phyloP scores from a whole-genome alignment of 2,329 filamentous ascomycete genomes.

The Xylaria sp. region DNA sequence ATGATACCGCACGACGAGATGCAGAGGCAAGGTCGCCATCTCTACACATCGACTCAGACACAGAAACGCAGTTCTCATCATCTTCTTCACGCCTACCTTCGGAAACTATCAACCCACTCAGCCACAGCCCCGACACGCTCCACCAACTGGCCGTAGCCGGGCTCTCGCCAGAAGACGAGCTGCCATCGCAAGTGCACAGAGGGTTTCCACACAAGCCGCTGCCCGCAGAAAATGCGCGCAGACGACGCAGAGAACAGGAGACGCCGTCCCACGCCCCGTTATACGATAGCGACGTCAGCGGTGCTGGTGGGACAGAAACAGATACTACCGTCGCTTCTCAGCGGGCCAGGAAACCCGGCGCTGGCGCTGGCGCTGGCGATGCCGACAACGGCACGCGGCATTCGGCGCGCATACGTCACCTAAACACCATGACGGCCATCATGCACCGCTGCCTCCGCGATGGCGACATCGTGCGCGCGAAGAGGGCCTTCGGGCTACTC shows the following conservation, averaged over 20 bases:
- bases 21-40: slow-evolving; percentile 20
- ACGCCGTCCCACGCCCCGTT: not conserved
- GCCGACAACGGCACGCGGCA: slow-evolving; percentile 27
- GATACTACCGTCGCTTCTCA: slow-evolving; percentile 14
- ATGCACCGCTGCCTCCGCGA: slow-evolving; percentile 77
- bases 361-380: too few species aligned
- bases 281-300: not conserved
- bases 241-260: not conserved
- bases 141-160: slow-evolving; percentile 65
- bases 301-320: slow-evolving; percentile 14
- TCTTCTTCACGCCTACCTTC: slow-evolving; percentile 44
- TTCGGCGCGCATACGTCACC: slow-evolving; percentile 62
- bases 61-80: slow-evolving; percentile 30
- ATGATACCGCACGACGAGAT: slow-evolving; percentile 10
- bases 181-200: slow-evolving; percentile 51
- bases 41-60: slow-evolving; percentile 17
- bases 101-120: slow-evolving; percentile 64
- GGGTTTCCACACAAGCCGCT: slow-evolving; percentile 64
- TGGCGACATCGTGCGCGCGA: slow-evolving; percentile 76
- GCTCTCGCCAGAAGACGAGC: slow-evolving; percentile 58
- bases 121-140: slow-evolving; percentile 62
- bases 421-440: slow-evolving; percentile 74
- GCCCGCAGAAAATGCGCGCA: slow-evolving; percentile 30
- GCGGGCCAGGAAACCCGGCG: slow-evolving; percentile 34
- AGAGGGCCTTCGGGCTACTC: slow-evolving; percentile 79